Conservation (phyloP, 306 rosid genomes). For the Dryas octopetala region DNA sequence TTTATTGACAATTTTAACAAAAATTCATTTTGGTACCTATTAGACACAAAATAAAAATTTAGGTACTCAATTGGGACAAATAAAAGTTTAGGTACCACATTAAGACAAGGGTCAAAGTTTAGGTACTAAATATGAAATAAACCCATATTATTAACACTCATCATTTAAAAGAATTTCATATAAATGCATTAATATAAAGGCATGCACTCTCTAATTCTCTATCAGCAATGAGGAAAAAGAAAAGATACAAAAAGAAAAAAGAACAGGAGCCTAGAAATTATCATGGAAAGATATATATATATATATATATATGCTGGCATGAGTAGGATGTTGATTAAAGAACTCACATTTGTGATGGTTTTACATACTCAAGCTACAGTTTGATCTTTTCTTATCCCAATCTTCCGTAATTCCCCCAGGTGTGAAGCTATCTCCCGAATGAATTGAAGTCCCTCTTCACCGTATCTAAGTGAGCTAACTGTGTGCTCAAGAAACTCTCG, state of each 20-base stretch:
- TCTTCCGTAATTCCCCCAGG: slow-evolving; percentile 58
- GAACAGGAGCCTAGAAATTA: too few relatives aligned
- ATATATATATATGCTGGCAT: background rate
- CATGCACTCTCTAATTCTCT: too few relatives aligned
- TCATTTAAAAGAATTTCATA: too few relatives aligned
- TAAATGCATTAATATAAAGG: too few relatives aligned
- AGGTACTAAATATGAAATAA: too few relatives aligned
- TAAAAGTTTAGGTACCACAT: too few relatives aligned
- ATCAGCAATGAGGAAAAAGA: background rate
- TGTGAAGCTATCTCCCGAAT: slow-evolving; percentile 70
- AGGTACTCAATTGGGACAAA: too few relatives aligned
- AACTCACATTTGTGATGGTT: slow-evolving; percentile 44
- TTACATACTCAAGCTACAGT: slow-evolving; percentile 35
- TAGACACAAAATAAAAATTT: too few relatives aligned
- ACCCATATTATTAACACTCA: too few relatives aligned
- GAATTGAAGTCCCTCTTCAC: slow-evolving; percentile 65
- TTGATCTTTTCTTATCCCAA: slow-evolving; percentile 47
- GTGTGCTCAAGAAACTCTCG: slow-evolving; percentile 59
- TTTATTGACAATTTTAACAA: too few relatives aligned
- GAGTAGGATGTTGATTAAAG: slow-evolving; percentile 1
- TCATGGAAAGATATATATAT: background rate
- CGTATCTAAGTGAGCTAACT: slow-evolving; percentile 48
- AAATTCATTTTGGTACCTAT: too few relatives aligned
- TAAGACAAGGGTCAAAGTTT: too few relatives aligned
- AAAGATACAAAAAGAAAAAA: background rate